These are phyloP conservation scores for Trichosporon sp. DNA, from an alignment of 1,284 basidiomycete species.

Conservation along the genomic window DNA sequence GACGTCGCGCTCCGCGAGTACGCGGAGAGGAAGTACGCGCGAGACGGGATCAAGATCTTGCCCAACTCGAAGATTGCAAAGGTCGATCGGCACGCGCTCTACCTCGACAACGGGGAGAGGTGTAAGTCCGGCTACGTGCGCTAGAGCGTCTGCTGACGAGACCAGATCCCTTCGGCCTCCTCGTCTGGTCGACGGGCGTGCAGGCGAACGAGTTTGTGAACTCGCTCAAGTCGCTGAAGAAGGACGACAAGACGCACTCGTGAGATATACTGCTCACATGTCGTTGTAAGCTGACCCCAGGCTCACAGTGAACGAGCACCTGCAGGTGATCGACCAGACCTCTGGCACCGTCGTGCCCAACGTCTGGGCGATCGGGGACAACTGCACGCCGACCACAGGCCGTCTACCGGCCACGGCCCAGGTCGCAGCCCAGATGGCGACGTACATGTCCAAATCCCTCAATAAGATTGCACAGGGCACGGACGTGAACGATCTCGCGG, in stretches of 20 bases:
- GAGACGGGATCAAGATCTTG: slow-evolving; percentile 75
- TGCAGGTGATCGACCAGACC: slow-evolving; percentile 62
- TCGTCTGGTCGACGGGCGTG: slow-evolving; percentile 85
- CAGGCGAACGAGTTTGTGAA: slow-evolving; percentile 75
- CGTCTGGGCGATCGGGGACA: slow-evolving; percentile 83
- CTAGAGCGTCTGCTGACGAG: slow-evolving; percentile 50
- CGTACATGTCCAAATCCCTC: slow-evolving; percentile 70
- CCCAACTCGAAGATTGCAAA: slow-evolving; percentile 77
- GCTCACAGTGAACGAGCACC: slow-evolving; percentile 65
- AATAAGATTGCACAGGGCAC: slow-evolving; percentile 64
- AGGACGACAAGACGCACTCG: slow-evolving; percentile 67
- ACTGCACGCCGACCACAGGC: slow-evolving; percentile 65
- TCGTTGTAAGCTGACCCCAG: slow-evolving; percentile 42
- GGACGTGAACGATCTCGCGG: slow-evolving; percentile 47
- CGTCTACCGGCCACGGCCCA: slow-evolving; percentile 81
- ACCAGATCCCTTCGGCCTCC: slow-evolving; percentile 73
- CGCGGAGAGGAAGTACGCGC: slow-evolving; percentile 70
- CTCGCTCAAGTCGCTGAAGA: slow-evolving; percentile 64
- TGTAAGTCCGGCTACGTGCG: slow-evolving; percentile 42
- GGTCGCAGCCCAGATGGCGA: slow-evolving; percentile 80
- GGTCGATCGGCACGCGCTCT: slow-evolving; percentile 65
- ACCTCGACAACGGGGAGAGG: slow-evolving; percentile 49
- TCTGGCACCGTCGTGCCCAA: slow-evolving; percentile 68
- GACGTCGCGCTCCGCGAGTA: slow-evolving; percentile 66
- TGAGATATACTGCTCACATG: slow-evolving; percentile 41